Base-by-base conservation (phyloP, 1,139 yeast genomes). In the Suhomyces maxii region DNA sequence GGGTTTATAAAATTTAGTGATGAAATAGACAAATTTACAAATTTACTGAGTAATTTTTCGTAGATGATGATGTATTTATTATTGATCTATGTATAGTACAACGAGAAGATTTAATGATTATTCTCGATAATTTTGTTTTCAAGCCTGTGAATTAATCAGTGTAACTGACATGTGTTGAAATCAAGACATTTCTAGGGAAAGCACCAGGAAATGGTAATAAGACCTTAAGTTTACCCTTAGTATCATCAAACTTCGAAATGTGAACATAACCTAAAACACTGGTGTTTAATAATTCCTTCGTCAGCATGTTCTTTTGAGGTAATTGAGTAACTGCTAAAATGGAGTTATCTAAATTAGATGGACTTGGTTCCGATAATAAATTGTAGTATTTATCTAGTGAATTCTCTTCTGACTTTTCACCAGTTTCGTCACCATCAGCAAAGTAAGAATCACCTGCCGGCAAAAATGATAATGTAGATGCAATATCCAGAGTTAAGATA, bases 121-220 rank as follows among this genome's bases (percentile, higher is more conserved):
- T 18, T 18, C 23, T 18, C 23, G 4, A 6, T 18, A 4, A 18
- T 18, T 18, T 18, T 18, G 23, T 18, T 18, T 18, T 18, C 6
- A 18, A 18, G 8, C 18, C 14, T 36, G 8, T 14, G 12, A 8
- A 10, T 61, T 68, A 86, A 64, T 88, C 95, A 38, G 82, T 76
- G 59, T 85, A 88, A 53, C 90, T 80, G 57, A 79, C 82, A 40
- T 80, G 79, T 2, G 95, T 90, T 39, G 87, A 64, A 1, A 88
- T 61, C 58, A 85, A 70, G 1, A 85, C 83, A 50, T 80, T 77
- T 69, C 74, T 65, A 0, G 99, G 99, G 35, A 90, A 70, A 37
- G 84, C 77, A 0, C 96, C 96, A 1, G 96, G 97, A 23, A 88
- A 86, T 0, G 99, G 98, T 54, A 91, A 76, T 53, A 91, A 72